These are phyloP conservation scores for Microsporum ferrugineum DNA, from an alignment of 2,329 filamentous ascomycete genomes.

Conservation along the genomic window DNA sequence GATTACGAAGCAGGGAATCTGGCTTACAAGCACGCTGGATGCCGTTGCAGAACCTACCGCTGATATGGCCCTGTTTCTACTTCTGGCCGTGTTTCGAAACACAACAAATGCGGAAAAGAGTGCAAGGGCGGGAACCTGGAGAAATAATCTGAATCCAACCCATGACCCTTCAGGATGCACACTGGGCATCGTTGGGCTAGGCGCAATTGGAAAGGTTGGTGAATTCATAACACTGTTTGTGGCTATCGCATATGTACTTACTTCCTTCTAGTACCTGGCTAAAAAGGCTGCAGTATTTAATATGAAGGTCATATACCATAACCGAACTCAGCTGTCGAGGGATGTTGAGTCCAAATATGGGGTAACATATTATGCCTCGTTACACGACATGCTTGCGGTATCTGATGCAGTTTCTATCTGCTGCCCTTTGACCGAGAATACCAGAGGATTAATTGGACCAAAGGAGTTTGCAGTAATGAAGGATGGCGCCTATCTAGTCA, in stretches of 20 bases:
- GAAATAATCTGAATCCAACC: constrained; percentile 25
- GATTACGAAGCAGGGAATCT: constrained; percentile 34
- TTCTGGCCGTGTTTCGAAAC: constrained; percentile 39
- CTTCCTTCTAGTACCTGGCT: constrained; percentile 24
- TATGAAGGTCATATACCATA: constrained; percentile 36
- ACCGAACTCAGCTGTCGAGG: constrained; percentile 26
- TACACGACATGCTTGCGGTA: constrained; percentile 31
- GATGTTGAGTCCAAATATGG: constrained; percentile 27
- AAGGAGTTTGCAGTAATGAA: constrained; percentile 40
- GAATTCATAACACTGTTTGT: not conserved
- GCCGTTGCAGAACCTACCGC: constrained; percentile 44
- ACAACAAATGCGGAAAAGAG: constrained; percentile 31
- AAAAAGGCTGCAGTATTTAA: constrained; percentile 33
- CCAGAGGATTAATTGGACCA: constrained; percentile 30
- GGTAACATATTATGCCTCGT: constrained; percentile 27
- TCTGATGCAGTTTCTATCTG: constrained; percentile 39
- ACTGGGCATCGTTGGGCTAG: constrained; percentile 41
- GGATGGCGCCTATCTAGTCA: constrained; percentile 37
- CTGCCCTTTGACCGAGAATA: constrained; percentile 36
- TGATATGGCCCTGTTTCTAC: constrained; percentile 40
- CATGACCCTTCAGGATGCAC: constrained; percentile 36
- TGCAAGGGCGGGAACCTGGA: constrained; percentile 31
- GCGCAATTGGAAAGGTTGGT: constrained; percentile 35
- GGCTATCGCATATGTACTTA: not conserved
- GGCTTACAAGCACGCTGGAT: constrained; percentile 45